These are phyloP conservation scores for Carpinus fangiana DNA, from an alignment of 306 rosid genomes.

Conservation along the genomic window DNA sequence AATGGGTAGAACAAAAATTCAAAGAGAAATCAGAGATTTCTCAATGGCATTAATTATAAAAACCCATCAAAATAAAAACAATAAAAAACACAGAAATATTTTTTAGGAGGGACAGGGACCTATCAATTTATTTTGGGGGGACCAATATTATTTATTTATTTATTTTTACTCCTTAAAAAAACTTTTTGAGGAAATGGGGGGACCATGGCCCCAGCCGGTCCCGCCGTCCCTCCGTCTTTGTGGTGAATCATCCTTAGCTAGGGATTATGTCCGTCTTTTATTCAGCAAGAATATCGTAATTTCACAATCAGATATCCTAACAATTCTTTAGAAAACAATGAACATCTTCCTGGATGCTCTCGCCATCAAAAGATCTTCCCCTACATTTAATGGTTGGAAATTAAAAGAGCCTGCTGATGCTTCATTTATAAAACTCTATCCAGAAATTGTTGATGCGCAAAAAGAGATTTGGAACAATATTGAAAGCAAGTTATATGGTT, in stretches of 20 bases:
- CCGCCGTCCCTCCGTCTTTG: no score
- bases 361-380: constrained; percentile 47
- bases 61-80: no score
- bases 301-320: constrained; percentile 40
- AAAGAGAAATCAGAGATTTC: no score
- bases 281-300: constrained; percentile 52
- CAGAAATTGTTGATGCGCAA: constrained; percentile 55
- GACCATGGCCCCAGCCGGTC: no score
- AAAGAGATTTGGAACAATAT: constrained; percentile 37
- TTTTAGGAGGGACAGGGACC: no score
- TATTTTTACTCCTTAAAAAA: no score
- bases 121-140: no score
- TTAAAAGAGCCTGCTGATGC: constrained; percentile 41
- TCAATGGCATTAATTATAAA: no score
- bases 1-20: no score
- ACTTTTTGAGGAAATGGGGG: no score
- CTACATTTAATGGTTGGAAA: constrained; percentile 38
- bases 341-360: constrained; percentile 46
- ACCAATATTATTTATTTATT: no score
- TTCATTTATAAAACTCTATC: constrained; percentile 59
- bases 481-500: constrained; percentile 27
- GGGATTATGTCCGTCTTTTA: constrained; percentile 50
- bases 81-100: no score
- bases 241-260: constrained; percentile 37
- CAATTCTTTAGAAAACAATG: constrained; percentile 30